Evolutionary conservation across 176 grass and related monocot species (phyloP).

Genomic region (bread wheat (Triticum aestivum)): DNA sequence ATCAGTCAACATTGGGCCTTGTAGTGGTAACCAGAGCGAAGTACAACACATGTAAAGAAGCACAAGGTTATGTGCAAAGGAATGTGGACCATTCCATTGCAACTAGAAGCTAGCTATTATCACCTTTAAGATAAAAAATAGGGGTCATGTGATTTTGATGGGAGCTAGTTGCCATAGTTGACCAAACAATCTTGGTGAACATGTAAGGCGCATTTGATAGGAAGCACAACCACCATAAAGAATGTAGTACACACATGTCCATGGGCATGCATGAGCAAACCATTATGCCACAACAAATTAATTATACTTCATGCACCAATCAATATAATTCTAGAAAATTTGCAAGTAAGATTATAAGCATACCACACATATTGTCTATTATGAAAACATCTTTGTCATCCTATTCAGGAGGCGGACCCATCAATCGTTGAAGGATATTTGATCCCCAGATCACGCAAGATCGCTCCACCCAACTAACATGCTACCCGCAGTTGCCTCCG

Average conservation of each 20-base stretch:
- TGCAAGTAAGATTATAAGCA: background rate
- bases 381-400: no score
- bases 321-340: background rate
- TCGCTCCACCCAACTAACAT: background rate
- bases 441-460: rapidly evolving
- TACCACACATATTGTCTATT: background rate
- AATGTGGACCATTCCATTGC: background rate
- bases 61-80: background rate
- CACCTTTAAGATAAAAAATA: background rate
- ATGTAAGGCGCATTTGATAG: background rate
- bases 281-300: background rate
- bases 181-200: background rate
- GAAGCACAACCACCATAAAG: background rate
- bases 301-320: background rate
- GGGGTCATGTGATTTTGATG: background rate
- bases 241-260: background rate
- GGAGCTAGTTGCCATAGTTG: background rate
- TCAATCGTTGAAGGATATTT: background rate
- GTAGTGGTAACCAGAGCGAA: background rate
- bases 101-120: background rate
- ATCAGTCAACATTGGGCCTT: no score
- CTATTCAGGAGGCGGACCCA: no score
- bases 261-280: background rate
- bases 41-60: background rate
- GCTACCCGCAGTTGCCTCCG: no score